Evolutionary conservation across 2,329 filamentous ascomycete species (phyloP), one percentile per base, ranked within the genome.

Genomic region (Davidsoniella eucalypti): DNA sequence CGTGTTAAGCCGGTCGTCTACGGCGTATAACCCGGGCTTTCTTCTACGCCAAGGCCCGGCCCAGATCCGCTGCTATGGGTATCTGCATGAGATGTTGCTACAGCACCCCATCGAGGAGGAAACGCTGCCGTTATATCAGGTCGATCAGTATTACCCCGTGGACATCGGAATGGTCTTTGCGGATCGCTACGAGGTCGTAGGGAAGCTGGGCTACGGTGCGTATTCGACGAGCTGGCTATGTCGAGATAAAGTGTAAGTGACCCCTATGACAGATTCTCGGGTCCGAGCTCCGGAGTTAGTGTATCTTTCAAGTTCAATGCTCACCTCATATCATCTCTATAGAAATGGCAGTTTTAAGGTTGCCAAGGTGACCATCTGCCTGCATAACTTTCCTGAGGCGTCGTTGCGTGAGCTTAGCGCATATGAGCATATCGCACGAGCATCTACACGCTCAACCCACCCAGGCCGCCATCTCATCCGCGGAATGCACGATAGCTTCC

Each of bases 141-240:
- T 54, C 7, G 53, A 53, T 18, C 54, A 52, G 1, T 61, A 56
- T 41, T 61, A 58, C 44, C 57, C 60, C 10, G 54, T 58, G 5
- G 47, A 47, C 1, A 56, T 58, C 23, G 59, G 57, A 2, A 50
- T 60, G 12, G 39, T 59, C 2, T 53, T 60, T 21, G 49, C 49
- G 38, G 53, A 52, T 3, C 53, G 55, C 1, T 61, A 60, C 17
- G 52, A 60, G 10, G 56, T 59, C 3, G 49, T 58, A 1, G 55
- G 56, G 2, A 61, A 61, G 46, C 52, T 61, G 14, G 59, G 60
- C 1, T 61, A 55, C 26, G 58, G 60, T 6, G 56, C 56, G 3
- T 55, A 53, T 4, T 61, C 60, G 1, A 61, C 59, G 0, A 56
- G 55, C 8, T 60, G 59, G 59, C 47, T 59, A 4, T 57, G 56